Base-by-base conservation (phyloP, 225 moss, liverwort and hornwort genomes). In the Physcomitrium patens region DNA sequence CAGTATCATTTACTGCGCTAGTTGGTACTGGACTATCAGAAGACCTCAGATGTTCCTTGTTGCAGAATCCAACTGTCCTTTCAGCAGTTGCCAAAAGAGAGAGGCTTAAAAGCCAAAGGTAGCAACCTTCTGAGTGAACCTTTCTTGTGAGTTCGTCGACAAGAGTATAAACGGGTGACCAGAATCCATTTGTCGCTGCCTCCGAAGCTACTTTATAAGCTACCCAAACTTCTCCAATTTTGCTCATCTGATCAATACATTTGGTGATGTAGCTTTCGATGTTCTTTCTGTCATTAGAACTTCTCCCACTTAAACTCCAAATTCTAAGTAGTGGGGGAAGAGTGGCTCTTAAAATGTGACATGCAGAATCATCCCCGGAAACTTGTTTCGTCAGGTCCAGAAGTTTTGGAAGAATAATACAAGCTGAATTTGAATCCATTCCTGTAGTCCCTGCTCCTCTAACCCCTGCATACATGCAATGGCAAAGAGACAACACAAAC, bases 101-200 rank as follows among this genome's bases (percentile, higher is more conserved):
- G 64, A 89, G 71, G 28, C 88, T 70, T 81, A 78, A 23, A 67
- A 89, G 83, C 88, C 88, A 89, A 70, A 81, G 58, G 15, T 89
- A 81, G 56, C 88, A 85, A 37, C 90, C 87, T 75, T 90, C 90
- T 28, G 90, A 90, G 57, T 83, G 69, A 58, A 87, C 87, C 74
- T 79, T 87, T 70, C 71, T 82, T 43, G 73, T 46, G 56, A 90
- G 78, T 20, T 47, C 69, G 67, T 82, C 80, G 74, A 85, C 85
- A 7, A 87, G 63, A 9, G 52, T 50, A 77, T 70, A 77, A 41
- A 77, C 80, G 60, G 83, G 77, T 55, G 62, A n/a, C 90, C 87
- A 90, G 48, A 83, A 75, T 12, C 82, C 80, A 75, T 79, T 60
- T 16, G 72, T 65, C 7, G 81, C 83, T 74, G 83, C 86, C 72